These are phyloP conservation scores for Mortierella sp. DNA, from an alignment of 371 early-diverging fungal genomes.

Conservation along the genomic window DNA sequence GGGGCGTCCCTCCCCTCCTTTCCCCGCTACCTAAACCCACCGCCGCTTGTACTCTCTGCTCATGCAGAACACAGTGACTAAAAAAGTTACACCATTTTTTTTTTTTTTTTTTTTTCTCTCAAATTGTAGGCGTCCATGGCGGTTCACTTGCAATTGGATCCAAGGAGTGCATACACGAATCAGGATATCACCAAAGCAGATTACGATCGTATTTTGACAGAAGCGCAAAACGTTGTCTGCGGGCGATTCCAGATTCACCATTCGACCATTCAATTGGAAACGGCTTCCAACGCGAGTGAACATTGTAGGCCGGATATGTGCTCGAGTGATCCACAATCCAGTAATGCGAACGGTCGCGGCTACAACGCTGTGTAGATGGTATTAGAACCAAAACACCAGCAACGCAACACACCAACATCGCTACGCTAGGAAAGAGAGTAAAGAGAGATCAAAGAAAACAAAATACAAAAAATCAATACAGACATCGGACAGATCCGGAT, in stretches of 20 bases:
- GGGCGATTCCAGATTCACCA: constrained; percentile 74
- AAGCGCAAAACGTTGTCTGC: constrained; percentile 72
- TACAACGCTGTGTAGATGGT: constrained; percentile 29
- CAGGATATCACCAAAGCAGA: constrained; percentile 32
- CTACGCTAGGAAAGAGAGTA: no score
- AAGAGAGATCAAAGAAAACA: no score
- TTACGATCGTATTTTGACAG: constrained; percentile 64
- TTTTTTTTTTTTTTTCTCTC: no score
- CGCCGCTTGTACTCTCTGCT: no score
- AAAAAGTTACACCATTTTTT: no score
- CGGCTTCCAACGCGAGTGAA: constrained; percentile 57
- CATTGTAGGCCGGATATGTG: constrained; percentile 64
- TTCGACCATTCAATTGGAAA: constrained; percentile 77
- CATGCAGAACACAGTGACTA: no score
- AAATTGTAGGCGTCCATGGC: constrained; percentile 44
- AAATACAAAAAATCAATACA: no score
- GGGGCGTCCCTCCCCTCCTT: background rate
- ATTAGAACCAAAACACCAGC: background rate
- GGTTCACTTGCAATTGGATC: constrained; percentile 41
- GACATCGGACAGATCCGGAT: no score
- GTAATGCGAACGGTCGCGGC: constrained; percentile 6
- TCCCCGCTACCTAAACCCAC: no score
- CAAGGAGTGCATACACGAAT: constrained; percentile 10
- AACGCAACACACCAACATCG: no score
- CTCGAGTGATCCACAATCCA: constrained; percentile 20